Evolutionary conservation across 176 grass and related monocot species (phyloP).

Genomic region (Puccinellia tenuiflora): DNA sequence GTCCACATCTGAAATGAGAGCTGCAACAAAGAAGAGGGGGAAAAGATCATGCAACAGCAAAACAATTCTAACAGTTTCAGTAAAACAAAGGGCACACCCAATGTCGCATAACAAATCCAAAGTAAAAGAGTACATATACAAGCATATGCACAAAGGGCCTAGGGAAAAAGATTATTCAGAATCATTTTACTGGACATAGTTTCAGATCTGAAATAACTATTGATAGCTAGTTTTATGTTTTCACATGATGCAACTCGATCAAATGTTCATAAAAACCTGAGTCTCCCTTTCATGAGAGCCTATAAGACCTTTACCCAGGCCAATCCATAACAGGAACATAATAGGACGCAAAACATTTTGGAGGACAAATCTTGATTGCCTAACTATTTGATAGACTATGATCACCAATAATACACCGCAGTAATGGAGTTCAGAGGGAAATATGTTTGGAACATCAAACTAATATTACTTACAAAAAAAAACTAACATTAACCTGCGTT

Average conservation of each 20-base stretch:
- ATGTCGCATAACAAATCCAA: neutral
- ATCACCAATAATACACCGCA: neutral
- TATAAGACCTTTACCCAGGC: neutral
- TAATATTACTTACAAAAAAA: neutral
- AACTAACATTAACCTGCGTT: neutral
- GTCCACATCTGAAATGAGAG: conserved; percentile 99
- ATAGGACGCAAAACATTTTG: neutral
- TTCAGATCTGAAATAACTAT: neutral
- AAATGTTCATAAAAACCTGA: neutral
- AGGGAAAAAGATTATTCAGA: neutral
- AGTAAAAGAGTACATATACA: neutral
- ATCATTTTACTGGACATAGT: neutral
- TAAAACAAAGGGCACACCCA: conserved; percentile 9
- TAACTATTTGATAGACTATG: neutral
- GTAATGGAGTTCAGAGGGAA: neutral
- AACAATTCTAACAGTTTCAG: neutral
- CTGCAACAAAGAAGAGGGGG: conserved; percentile 36
- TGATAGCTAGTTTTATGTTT: neutral
- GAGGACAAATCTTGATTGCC: neutral
- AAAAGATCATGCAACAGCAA: conserved; percentile 16
- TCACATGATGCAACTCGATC: neutral
- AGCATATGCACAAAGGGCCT: neutral
- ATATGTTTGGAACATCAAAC: neutral
- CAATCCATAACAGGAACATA: neutral
- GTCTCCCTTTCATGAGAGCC: neutral